Base-by-base conservation (phyloP, 805 yeast species). In the Wickerhamiella brachini region DNA sequence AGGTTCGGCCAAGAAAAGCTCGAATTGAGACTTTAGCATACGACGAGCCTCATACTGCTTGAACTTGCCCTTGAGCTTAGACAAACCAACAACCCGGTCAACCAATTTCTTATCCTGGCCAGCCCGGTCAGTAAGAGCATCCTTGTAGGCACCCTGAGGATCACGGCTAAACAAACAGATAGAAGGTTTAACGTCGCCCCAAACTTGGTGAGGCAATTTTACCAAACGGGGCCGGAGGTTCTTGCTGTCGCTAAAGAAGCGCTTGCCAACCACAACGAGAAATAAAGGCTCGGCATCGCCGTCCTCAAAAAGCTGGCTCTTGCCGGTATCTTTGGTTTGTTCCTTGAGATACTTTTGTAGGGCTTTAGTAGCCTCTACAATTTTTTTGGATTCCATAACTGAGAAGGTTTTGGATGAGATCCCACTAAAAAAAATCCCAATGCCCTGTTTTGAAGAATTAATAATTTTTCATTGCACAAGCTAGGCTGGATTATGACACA, bases 11-110 rank as follows among this genome's bases (percentile, higher is more conserved):
- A 93, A 64, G 66, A 93, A 85, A 54, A 87, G 57, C 60, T 88
- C 95, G 63, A 77, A 85, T 53, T 78, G 80, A 15, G 73, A 65
- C 44, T 75, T 67, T 54, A 93, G 77, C 55, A 80, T 81, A 65
- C 97, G 80, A 66, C 88, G 81, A 53, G 88, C 81, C 67, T 93
- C 97, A 61, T 71, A 93, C n/a, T 85, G 78, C 69, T 87, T 87
- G 74, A 80, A 90, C 54, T 82, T 83, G 34, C 88, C 85, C 66
- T 86, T 86, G 56, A 93, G 73, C 58, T 87, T 83, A 45, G 78
- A 73, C 51, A 82, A 81, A 5, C 93, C 76, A 34, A 88, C 73
- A 50, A 89, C 80, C 52, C 78, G 71, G 43, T 61, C 57, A 17
- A 69, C 62, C 10, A 61, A 53, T 39, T 48, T 48, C 6, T 26